Conservation (phyloP, 495 filamentous ascomycete species). For the Annulohypoxylon moriforme region DNA sequence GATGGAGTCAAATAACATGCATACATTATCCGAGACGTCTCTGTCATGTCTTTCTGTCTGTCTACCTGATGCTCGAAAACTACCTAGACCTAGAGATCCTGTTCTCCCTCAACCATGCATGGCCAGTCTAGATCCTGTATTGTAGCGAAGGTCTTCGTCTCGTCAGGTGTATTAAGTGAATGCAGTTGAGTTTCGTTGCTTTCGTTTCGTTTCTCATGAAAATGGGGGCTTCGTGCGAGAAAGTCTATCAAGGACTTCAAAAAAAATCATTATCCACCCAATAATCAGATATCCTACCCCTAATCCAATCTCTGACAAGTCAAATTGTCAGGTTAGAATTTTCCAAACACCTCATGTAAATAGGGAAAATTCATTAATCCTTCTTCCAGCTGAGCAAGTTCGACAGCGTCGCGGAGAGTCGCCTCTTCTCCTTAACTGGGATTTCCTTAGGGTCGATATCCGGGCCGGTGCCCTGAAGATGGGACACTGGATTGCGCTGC, state of each 20-base stretch:
- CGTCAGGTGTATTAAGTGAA: slow-evolving; percentile 6
- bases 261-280: not conserved
- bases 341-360: not conserved
- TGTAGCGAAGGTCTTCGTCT: slow-evolving; percentile 19
- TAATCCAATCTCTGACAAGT: not conserved
- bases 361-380: slow-evolving; percentile 23
- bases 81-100: slow-evolving; percentile 4
- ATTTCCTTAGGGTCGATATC: slow-evolving; percentile 48
- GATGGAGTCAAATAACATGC: not conserved
- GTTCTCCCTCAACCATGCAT: slow-evolving; percentile 20
- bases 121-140: slow-evolving; percentile 34
- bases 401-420: slow-evolving; percentile 40
- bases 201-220: slow-evolving; percentile 23
- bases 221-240: slow-evolving; percentile 1
- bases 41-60: not conserved
- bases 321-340: not conserved
- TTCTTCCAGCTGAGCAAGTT: slow-evolving; percentile 47
- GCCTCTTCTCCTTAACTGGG: slow-evolving; percentile 38
- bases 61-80: slow-evolving; percentile 6
- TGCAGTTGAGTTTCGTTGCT: not conserved
- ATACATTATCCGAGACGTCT: not conserved
- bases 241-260: not conserved
- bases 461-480: slow-evolving; percentile 50
- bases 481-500: slow-evolving; percentile 41
- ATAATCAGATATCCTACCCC: not conserved